Evolutionary conservation across 345 rosid species (phyloP).

Genomic region (Arabidopsis thaliana): TAIR10.1 NC_003074.8:16426001-16426500

Average conservation of each 20-base stretch:
- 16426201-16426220: conserved; percentile 5
- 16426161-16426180: conserved; percentile 26
- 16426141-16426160: conserved; percentile 11
- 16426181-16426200: conserved; percentile 3
- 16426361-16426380: neutral
- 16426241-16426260: neutral
- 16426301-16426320: conserved; percentile 32
- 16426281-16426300: conserved; percentile 14
- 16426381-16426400: neutral
- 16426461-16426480: neutral
- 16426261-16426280: conserved; percentile 9
- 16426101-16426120: conserved; percentile 7
- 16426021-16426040: neutral
- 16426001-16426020: neutral
- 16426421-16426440: neutral
- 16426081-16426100: neutral
- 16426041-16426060: neutral
- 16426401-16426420: neutral
- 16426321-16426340: conserved; percentile 22
- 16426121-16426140: conserved; percentile 16
- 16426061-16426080: neutral
- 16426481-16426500: neutral
- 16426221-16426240: conserved; percentile 43
- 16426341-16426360: neutral
- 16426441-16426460: neutral